phyloP scores from a whole-genome alignment of 192 early-diverging fungal species.

The Coemansia sp. region DNA sequence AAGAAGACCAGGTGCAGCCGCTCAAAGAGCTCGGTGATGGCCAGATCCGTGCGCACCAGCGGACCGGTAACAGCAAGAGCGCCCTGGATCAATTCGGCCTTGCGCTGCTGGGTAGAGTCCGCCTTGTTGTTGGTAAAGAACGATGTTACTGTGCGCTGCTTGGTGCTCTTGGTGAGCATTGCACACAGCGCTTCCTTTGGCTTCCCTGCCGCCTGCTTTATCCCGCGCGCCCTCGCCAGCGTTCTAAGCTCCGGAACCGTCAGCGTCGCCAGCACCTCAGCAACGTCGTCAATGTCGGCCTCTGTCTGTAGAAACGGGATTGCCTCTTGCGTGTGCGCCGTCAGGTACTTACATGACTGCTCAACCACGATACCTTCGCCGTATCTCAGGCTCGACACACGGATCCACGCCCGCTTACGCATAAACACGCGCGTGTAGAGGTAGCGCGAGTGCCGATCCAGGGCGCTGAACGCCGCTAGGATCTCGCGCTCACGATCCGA shows the following conservation, averaged over 20 bases:
- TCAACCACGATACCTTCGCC: slow-evolving; percentile 23
- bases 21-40: slow-evolving; percentile 30
- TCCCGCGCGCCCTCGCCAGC: slow-evolving; percentile 23
- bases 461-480: slow-evolving; percentile 11
- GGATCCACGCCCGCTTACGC: slow-evolving; percentile 42
- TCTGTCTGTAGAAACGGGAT: slow-evolving; percentile 26
- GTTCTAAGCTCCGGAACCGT: slow-evolving; percentile 19
- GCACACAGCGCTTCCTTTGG: slow-evolving; percentile 28
- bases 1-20: slow-evolving; percentile 47
- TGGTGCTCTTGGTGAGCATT: slow-evolving; percentile 16
- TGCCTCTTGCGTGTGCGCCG: neutral
- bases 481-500: slow-evolving; percentile 17
- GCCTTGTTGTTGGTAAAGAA: slow-evolving; percentile 26
- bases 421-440: slow-evolving; percentile 40
- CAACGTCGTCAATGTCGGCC: slow-evolving; percentile 6
- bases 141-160: slow-evolving; percentile 35
- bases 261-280: slow-evolving; percentile 17
- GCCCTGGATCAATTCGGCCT: slow-evolving; percentile 6
- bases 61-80: slow-evolving; percentile 23
- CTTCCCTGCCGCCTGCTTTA: slow-evolving; percentile 29
- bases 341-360: slow-evolving; percentile 28
- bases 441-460: slow-evolving; percentile 38
- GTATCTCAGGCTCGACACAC: slow-evolving; percentile 24
- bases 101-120: slow-evolving; percentile 8
- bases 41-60: slow-evolving; percentile 18